These are phyloP conservation scores for Talaromyces sp. DNA, from an alignment of 2,329 filamentous ascomycete genomes.

Conservation along the genomic window DNA sequence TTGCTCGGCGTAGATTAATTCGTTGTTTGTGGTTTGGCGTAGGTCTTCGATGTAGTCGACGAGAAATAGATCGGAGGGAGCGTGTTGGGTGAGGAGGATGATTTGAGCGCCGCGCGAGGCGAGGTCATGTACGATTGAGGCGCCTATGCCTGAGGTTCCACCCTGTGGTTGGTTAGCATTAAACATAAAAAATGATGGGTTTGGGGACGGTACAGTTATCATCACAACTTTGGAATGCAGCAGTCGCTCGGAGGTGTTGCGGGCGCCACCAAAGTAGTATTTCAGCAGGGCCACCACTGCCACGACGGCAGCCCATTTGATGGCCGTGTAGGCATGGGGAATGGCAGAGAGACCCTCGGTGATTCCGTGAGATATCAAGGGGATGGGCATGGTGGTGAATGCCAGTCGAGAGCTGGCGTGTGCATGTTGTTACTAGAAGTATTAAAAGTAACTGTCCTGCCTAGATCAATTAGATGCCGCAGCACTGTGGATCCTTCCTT, in stretches of 20 bases:
- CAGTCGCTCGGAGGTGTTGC: slow-evolving; percentile 70
- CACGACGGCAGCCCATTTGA: slow-evolving; percentile 54
- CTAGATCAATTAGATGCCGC: not conserved
- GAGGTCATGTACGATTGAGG: slow-evolving; percentile 68
- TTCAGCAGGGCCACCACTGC: slow-evolving; percentile 60
- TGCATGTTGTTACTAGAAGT: not conserved
- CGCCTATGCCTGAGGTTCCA: slow-evolving; percentile 89
- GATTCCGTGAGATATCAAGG: slow-evolving; percentile 54
- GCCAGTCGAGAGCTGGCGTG: not conserved
- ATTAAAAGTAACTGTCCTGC: not conserved
- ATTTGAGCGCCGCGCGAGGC: slow-evolving; percentile 83
- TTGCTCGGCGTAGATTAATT: slow-evolving; percentile 91
- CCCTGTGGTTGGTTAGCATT: slow-evolving; percentile 50
- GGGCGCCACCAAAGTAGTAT: slow-evolving; percentile 71
- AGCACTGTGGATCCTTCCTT: too few species aligned
- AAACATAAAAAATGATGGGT: not conserved
- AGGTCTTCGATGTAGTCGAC: slow-evolving; percentile 91
- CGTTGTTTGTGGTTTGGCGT: slow-evolving; percentile 70
- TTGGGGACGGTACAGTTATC: slow-evolving; percentile 64
- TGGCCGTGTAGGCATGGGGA: slow-evolving; percentile 51
- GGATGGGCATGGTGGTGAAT: slow-evolving; percentile 57
- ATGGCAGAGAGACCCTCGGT: slow-evolving; percentile 54
- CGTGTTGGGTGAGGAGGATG: slow-evolving; percentile 79
- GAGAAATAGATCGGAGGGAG: slow-evolving; percentile 80
- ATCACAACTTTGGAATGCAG: slow-evolving; percentile 94